Evolutionary conservation across 1,284 basidiomycete genomes (phyloP).

Genomic region (Vanrija pseudolonga): DNA sequence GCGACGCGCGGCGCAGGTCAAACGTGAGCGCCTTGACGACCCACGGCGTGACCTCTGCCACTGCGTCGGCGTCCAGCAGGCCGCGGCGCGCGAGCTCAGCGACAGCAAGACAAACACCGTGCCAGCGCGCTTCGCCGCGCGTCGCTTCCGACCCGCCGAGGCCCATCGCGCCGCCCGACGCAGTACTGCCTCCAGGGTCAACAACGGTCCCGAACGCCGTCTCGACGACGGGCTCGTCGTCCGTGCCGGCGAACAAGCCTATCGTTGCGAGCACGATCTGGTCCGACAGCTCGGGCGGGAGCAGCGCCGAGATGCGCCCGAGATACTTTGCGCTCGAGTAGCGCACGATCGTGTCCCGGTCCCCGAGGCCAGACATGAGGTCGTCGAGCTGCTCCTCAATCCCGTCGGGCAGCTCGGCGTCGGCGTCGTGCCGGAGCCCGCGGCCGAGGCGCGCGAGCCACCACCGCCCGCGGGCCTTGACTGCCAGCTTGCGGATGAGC

Average conservation of each 20-base stretch:
- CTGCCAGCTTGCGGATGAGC: constrained; percentile 42
- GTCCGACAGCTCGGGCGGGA: constrained; percentile 68
- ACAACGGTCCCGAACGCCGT: constrained; percentile 36
- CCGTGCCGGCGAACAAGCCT: constrained; percentile 57
- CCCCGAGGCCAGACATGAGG: constrained; percentile 71
- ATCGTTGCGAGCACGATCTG: constrained; percentile 80
- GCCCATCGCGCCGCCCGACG: constrained; percentile 56
- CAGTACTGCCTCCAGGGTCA: constrained; percentile 58
- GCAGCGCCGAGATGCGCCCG: constrained; percentile 74
- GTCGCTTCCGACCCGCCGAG: constrained; percentile 57
- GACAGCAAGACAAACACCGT: constrained; percentile 87
- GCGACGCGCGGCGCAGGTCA: constrained; percentile 84
- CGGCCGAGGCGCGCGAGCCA: constrained; percentile 39
- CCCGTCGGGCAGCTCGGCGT: constrained; percentile 72
- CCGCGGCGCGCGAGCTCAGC: constrained; percentile 87
- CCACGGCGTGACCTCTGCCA: constrained; percentile 69
- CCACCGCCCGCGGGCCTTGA: constrained; percentile 46
- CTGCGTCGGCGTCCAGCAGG: constrained; percentile 59
- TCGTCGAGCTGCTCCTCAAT: constrained; percentile 72
- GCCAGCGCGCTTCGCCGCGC: constrained; percentile 84
- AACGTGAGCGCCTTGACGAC: constrained; percentile 83
- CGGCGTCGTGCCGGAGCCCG: constrained; percentile 37
- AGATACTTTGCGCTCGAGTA: constrained; percentile 94
- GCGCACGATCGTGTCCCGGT: constrained; percentile 93
- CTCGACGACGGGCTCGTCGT: constrained; percentile 41